Conservation (phyloP, 2,329 filamentous ascomycete genomes). For the Claviceps humidiphila region DNA sequence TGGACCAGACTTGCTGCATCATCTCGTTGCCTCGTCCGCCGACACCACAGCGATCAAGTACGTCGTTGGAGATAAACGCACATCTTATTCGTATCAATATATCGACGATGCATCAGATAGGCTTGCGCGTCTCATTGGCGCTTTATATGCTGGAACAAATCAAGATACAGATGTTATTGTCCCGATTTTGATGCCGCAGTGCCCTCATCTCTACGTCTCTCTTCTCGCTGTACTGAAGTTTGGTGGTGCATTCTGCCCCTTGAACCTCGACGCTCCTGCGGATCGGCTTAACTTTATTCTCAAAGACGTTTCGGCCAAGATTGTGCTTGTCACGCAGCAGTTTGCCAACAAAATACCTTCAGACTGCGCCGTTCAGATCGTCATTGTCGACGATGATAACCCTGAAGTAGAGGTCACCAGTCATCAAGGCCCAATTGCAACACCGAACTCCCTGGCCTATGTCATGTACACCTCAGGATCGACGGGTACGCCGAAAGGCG, state of each 20-base stretch:
- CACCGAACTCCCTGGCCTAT: constrained; percentile 51
- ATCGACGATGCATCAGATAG: constrained; percentile 45
- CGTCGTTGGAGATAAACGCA: constrained; percentile 13
- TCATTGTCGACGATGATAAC: constrained; percentile 19
- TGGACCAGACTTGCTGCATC: constrained; percentile 35
- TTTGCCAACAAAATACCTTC: constrained; percentile 28
- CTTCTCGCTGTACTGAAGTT: constrained; percentile 67
- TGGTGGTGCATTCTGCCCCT: constrained; percentile 74
- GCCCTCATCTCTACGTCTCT: constrained; percentile 62
- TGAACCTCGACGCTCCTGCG: constrained; percentile 63
- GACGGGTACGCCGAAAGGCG: constrained; percentile 80
- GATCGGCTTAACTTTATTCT: constrained; percentile 73
- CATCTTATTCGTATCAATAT: constrained; percentile 44
- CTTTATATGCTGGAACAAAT: constrained; percentile 2
- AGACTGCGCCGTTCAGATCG: constrained; percentile 17
- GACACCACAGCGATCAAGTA: constrained; percentile 20
- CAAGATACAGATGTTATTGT: constrained; percentile 37
- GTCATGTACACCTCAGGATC: constrained; percentile 91
- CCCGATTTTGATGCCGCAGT: constrained; percentile 67
- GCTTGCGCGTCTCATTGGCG: constrained; percentile 38
- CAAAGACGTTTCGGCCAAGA: constrained; percentile 55
- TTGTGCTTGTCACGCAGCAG: constrained; percentile 51
- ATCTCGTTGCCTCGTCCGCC: constrained; percentile 41
- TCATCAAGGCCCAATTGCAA: constrained; percentile 9
- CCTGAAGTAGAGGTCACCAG: neutral